Conservation (phyloP, 2,329 filamentous ascomycete species). For the Uncinocarpus reesii region DNA sequence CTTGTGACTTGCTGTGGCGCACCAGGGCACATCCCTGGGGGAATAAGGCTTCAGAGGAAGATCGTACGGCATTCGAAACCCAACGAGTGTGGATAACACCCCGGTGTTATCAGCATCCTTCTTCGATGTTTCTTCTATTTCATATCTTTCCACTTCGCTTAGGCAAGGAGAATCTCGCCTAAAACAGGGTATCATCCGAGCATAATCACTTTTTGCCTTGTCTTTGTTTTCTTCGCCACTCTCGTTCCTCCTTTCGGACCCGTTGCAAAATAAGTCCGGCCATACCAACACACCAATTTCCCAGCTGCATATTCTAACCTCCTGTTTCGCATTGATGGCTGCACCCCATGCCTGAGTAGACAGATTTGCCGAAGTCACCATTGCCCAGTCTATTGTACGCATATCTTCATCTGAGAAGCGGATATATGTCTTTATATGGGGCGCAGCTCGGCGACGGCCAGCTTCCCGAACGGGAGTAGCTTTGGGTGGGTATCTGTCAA, state of each 20-base stretch:
- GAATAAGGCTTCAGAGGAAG: conserved; percentile 60
- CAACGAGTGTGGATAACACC: conserved; percentile 41
- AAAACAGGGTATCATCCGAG: conserved; percentile 60
- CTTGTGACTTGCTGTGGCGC: conserved; percentile 49
- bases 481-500: neutral
- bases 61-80: conserved; percentile 72
- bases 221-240: conserved; percentile 4
- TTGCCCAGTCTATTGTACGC: conserved; percentile 63
- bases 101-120: neutral
- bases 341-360: conserved; percentile 82
- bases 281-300: conserved; percentile 77
- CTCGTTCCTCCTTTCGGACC: conserved; percentile 32
- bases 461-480: conserved; percentile 35
- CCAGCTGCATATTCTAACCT: conserved; percentile 66
- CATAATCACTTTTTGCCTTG: conserved; percentile 20
- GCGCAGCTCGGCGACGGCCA: conserved; percentile 60
- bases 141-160: conserved; percentile 17
- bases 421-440: conserved; percentile 84
- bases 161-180: conserved; percentile 45
- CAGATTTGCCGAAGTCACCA: conserved; percentile 83
- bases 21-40: conserved; percentile 62
- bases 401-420: conserved; percentile 44
- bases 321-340: conserved; percentile 44
- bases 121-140: conserved; percentile 5
- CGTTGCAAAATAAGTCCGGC: conserved; percentile 47